Base-by-base conservation (phyloP, 176 grass and related monocot species). In the Carex littledalei region DNA sequence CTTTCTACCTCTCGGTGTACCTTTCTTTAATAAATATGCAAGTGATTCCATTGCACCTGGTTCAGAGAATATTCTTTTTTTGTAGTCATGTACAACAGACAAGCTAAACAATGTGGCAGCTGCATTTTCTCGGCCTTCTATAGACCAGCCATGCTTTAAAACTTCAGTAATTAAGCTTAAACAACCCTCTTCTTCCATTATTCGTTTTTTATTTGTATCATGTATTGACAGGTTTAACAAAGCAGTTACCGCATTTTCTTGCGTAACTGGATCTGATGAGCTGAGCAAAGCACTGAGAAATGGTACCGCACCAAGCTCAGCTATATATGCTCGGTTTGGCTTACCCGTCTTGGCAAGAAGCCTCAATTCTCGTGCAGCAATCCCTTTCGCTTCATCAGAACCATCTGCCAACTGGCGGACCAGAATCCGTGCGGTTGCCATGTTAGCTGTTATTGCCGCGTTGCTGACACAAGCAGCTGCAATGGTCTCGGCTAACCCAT, bases 81-180 rank as follows among this genome's bases (percentile, higher is more conserved):
- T 99, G 89, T 94, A 95, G 21, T 95, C 91, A 85, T 99, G 96
- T 35, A 99, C 91, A 21, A 95, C 96, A 0, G 96, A 99, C 13
- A 99, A 78, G 63, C 96, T 99, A 78, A 99, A 99, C 65, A 99
- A 85, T 5, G 96, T 95, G 12, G 96, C 96, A 34, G 96, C 96
- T 50, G 96, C 96, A 85, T 99, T 99, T 83, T 99, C 96, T 77
- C 92, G 92, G 8, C 88, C 91, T 81, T 99, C 96, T 3, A 83
- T 91, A 12, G 93, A 95, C 85, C 86, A 94, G 6, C 96, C 96
- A 81, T 92, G 89, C 82, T 90, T 88, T 85, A 99, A 77, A 18
- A 99, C 96, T 55, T 85, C 62, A 57, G 94, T 90, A 0, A 99
- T 89, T 67, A 95, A 88, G 63, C 8, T 83, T 86, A 99, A 85